A percentile compares a stretch with the other conserved stretches of the same genome.
phyloP scores from a whole-genome alignment of 495 filamentous ascomycete species.

The Cenococcum geophilum region DNA sequence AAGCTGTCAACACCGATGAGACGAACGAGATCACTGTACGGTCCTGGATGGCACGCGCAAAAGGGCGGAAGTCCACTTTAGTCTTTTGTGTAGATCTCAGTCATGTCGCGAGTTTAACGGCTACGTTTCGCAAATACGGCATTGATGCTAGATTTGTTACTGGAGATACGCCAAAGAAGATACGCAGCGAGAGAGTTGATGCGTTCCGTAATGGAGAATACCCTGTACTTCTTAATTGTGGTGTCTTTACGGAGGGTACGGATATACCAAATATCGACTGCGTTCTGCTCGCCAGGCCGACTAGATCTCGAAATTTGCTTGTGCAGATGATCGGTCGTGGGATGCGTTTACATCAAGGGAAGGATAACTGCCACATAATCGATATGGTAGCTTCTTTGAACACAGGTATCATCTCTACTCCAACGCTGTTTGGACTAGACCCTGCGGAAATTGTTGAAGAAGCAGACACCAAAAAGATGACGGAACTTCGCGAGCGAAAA shows the following conservation, averaged over 20 bases:
- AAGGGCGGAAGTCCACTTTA: conserved; percentile 71
- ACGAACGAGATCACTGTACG: conserved; percentile 76
- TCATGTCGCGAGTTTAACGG: conserved; percentile 68
- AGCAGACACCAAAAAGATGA: conserved; percentile 52
- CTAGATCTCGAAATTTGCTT: conserved; percentile 80
- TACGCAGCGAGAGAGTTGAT: conserved; percentile 61
- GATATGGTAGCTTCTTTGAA: conserved; percentile 86
- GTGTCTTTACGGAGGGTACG: conserved; percentile 93
- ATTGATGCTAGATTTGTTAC: conserved; percentile 82
- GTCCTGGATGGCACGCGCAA: conserved; percentile 74
- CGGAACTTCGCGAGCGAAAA: conserved; percentile 44
- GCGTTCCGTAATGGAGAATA: conserved; percentile 71
- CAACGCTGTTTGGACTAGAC: conserved; percentile 90
- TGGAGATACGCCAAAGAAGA: conserved; percentile 59
- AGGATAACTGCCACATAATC: conserved; percentile 88
- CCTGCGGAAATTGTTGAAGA: conserved; percentile 70
- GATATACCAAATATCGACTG: conserved; percentile 98
- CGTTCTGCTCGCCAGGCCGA: conserved; percentile 80
- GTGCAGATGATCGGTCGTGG: conserved; percentile 98
- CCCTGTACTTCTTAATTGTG: conserved; percentile 89
- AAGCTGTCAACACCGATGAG: conserved; percentile 69
- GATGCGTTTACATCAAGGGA: conserved; percentile 72
- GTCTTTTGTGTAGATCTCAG: conserved; percentile 87
- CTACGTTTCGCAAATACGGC: conserved; percentile 66
- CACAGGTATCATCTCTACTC: conserved; percentile 78